Base-by-base conservation (phyloP, 148 eudicot genomes). In the Selenicereus undatus region DNA sequence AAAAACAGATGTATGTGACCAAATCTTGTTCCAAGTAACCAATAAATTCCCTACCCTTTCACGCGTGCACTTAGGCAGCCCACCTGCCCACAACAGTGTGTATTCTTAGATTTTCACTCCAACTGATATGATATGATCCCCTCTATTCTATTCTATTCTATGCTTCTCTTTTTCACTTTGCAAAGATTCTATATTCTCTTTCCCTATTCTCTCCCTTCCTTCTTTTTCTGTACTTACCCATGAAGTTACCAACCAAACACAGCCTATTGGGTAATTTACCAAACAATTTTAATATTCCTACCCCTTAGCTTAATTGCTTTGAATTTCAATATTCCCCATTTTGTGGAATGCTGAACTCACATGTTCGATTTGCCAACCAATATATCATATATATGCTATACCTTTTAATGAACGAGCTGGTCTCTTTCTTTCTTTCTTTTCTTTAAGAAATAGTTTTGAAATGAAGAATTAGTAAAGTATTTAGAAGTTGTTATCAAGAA, bases 161-260 rank as follows among this genome's bases (percentile, higher is more conserved):
- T n/a, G 2, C 68, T 64, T 60, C 68, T 64, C n/a, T 24, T 64
- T 21, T 5, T 22, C 27, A 64, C 68, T 24, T 64, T 64, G 68
- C 68, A 22, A 24, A 64, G 29, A 64, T 64, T 71, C 43, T 36
- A 36, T 66, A 21, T 36, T 71, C 42, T 71, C 42, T 71, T 71
- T 71, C n/a, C 42, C 62, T 56, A 52, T 52, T 32, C 16, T 51
- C 50, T 13, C 36, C 18, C 45, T 48, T 5, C 43, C 43, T 39
- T 7, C 43, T 39, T 4, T 39, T 39, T 39, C 64, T 27, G 27
- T 74, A 58, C 64, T 11, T 62, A 76, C 35, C 65, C 24, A 0
- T 26, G 73, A 71, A 71, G 48, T 43, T 29, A 77, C 14, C 71
- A 43, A 76, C 56, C 68, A 24, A 76, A 76, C 58, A 14, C 39